Conservation (phyloP, 192 early-diverging fungal species). For the Rhizophlyctis rosea region DNA sequence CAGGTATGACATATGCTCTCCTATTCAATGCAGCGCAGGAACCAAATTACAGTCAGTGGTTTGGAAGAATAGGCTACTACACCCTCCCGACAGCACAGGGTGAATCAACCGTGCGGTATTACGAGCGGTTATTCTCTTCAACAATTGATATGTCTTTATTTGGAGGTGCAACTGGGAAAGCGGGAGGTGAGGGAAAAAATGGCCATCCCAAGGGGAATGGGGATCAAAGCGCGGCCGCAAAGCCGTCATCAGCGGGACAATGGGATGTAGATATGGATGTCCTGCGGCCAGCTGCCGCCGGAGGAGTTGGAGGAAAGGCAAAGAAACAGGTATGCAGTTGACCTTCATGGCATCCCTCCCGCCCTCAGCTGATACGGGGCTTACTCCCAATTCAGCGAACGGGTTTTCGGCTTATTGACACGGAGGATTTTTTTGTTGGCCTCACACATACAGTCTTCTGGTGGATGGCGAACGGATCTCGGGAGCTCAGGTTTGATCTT, state of each 20-base stretch:
- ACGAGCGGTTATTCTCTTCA: constrained; percentile 40
- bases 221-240: no score
- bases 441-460: constrained; percentile 40
- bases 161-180: constrained; percentile 10
- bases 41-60: no score
- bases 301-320: not conserved
- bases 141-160: no score
- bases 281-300: no score
- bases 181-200: constrained; percentile 15
- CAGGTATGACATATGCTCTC: constrained; percentile 5
- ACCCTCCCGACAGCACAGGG: constrained; percentile 37
- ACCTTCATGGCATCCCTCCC: no score
- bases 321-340: constrained; percentile 36
- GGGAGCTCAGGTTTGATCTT: no score
- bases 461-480: constrained; percentile 52
- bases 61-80: constrained; percentile 50
- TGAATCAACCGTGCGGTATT: constrained; percentile 31
- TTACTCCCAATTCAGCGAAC: constrained; percentile 24
- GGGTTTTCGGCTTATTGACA: constrained; percentile 52
- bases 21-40: no score
- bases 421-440: constrained; percentile 47
- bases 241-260: no score
- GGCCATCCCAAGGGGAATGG: no score
- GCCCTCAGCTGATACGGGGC: constrained; percentile 21
- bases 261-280: no score